These are phyloP conservation scores for Acrocalymma vagum DNA, from an alignment of 2,329 filamentous ascomycete species.

Conservation along the genomic window DNA sequence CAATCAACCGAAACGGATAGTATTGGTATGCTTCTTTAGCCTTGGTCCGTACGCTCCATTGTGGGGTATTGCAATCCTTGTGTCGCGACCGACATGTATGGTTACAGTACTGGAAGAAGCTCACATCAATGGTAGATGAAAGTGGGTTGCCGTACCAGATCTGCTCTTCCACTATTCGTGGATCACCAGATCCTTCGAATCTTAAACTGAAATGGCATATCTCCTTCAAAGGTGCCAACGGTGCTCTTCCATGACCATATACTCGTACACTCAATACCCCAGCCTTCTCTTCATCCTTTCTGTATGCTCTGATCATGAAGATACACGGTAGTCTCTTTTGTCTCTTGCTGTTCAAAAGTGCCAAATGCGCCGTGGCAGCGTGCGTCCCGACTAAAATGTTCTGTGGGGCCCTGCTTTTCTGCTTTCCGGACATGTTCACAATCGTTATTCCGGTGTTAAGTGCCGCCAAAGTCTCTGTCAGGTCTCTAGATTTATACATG, in stretches of 20 bases:
- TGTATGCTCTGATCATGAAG: slow-evolving; percentile 3
- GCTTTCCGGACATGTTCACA: too few relatives aligned
- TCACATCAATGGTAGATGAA: background rate
- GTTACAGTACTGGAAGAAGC: slow-evolving; percentile 2
- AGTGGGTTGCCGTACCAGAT: slow-evolving; percentile 6
- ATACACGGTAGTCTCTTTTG: slow-evolving; percentile 3
- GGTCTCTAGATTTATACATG: background rate
- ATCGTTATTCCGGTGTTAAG: slow-evolving; percentile 1
- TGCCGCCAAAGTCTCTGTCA: background rate
- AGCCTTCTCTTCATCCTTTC: slow-evolving; percentile 2
- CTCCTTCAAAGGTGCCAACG: slow-evolving; percentile 3
- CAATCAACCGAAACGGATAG: background rate
- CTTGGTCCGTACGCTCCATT: background rate
- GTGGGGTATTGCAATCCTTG: background rate
- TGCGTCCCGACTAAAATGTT: background rate
- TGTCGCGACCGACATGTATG: background rate
- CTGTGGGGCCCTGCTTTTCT: background rate
- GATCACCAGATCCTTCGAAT: background rate
- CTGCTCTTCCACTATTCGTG: slow-evolving; percentile 1
- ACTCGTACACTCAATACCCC: slow-evolving; percentile 6
- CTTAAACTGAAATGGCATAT: slow-evolving; percentile 6
- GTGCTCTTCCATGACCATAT: slow-evolving; percentile 4
- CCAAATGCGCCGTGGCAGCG: background rate
- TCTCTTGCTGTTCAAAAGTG: slow-evolving; percentile 1
- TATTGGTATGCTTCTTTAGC: background rate